Base-by-base conservation (phyloP, 805 yeast species). In the Wickerhamiella spandovensis region DNA sequence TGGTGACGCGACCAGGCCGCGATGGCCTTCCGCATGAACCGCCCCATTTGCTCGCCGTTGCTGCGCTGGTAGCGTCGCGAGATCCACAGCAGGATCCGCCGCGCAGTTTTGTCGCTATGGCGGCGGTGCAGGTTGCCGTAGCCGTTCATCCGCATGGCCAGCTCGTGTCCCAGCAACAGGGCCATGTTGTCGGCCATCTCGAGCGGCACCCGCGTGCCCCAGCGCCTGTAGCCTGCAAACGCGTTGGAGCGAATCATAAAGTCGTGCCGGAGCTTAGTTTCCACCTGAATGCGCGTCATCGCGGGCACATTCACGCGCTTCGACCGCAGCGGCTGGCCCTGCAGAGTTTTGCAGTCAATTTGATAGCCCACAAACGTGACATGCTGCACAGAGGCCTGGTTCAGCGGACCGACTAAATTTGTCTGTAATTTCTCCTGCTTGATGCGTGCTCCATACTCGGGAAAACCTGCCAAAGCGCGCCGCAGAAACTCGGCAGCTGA, bases 381-480 rank as follows among this genome's bases (percentile, higher is more conserved):
- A 17, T 20, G 18, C 18, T 8, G 17, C 4, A 8, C 9, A 44
- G 53, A 17, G 46, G 48, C 9, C 48, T 47, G 32, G 7, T 28
- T 28, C 7, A 20, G 39, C 5, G 17, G 5, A 9, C 6, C n/a
- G 43, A 56, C 50, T 58, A 66, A 58, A 52, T 64, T 60, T 32
- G 58, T 52, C 13, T 58, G 49, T 5, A 72, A 69, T 55, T 72
- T 82, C 37, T 60, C 63, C 46, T 61, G 60, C 30, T 71, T 77
- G 18, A 70, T 67, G 42, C 25, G 52, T 0, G 74, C 69, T 23
- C 73, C 72, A 51, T 70, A 78, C 2, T 70, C 70, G 0, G 64
- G 58, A 47, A 76, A 68, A 1, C 76, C 76, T 15, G 56, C 43
- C 0, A 56, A 47, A 39, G 73, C 67, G 7, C 63, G 21, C 1